phyloP scores from a whole-genome alignment of 192 early-diverging fungal genomes.

The Rhizophagus clarus region DNA sequence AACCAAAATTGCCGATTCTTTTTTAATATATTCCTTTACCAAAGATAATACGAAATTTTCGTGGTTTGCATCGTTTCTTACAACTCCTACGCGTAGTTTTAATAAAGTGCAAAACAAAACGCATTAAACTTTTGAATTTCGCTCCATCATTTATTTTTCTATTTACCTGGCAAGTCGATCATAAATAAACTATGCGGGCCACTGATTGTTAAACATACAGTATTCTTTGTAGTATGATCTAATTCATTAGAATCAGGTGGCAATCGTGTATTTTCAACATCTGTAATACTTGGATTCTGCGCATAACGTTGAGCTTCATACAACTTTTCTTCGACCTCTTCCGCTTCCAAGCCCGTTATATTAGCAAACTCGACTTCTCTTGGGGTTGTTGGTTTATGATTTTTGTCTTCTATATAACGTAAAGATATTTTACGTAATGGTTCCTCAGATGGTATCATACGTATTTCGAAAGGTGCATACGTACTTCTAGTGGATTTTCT shows the following conservation, averaged over 20 bases:
- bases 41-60: not conserved
- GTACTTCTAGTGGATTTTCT: not conserved
- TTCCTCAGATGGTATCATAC: not conserved
- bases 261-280: not conserved
- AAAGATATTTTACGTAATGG: not conserved
- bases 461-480: not conserved
- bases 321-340: not conserved
- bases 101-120: not conserved
- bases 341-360: not conserved
- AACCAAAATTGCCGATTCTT: not conserved
- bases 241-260: not conserved
- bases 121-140: not conserved
- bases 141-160: not conserved
- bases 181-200: not conserved
- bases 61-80: not conserved
- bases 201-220: not conserved
- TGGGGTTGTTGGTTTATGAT: not conserved
- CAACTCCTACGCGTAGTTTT: not conserved
- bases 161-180: not conserved
- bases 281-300: not conserved
- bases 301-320: not conserved
- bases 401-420: not conserved
- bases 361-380: not conserved
- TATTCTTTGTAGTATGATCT: not conserved
- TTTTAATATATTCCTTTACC: not conserved